phyloP scores from a whole-genome alignment of 1,139 yeast species.

The Candida glucosophila region DNA sequence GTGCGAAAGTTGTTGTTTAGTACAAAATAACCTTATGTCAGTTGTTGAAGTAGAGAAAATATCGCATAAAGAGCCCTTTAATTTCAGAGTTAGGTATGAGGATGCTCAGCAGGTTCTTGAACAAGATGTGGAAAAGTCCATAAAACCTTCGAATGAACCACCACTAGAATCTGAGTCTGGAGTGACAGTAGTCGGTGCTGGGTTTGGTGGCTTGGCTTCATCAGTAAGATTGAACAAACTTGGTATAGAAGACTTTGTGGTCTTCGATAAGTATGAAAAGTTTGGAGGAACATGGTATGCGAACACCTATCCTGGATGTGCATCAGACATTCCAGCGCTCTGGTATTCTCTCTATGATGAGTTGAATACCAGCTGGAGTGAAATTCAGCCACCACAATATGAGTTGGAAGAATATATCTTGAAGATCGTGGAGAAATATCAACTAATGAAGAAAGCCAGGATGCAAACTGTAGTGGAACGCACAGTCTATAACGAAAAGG shows the following conservation, averaged over 20 bases:
- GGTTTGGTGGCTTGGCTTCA: slow-evolving; percentile 37
- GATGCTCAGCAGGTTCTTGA: slow-evolving; percentile 23
- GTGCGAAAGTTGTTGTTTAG: no score
- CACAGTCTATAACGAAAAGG: slow-evolving; percentile 21
- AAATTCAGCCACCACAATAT: slow-evolving; percentile 38
- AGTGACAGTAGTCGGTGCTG: slow-evolving; percentile 39
- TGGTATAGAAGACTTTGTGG: slow-evolving; percentile 24
- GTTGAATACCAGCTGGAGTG: slow-evolving; percentile 36
- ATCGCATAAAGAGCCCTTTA: slow-evolving; percentile 25
- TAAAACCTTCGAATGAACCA: slow-evolving; percentile 13
- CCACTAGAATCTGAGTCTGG: slow-evolving; percentile 16
- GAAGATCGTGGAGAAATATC: slow-evolving; percentile 27
- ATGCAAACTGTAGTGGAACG: slow-evolving; percentile 22
- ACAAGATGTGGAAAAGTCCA: slow-evolving; percentile 10
- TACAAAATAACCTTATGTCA: no score
- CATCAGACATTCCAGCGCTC: slow-evolving; percentile 42
- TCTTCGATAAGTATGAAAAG: slow-evolving; percentile 36
- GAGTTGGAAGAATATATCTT: slow-evolving; percentile 41
- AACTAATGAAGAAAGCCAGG: slow-evolving; percentile 19
- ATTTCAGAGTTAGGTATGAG: slow-evolving; percentile 20
- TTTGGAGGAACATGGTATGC: slow-evolving; percentile 53
- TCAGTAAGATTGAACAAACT: slow-evolving; percentile 22
- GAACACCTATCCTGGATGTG: slow-evolving; percentile 48
- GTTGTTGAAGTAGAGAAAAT: slow-evolving; percentile 12
- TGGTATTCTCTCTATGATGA: slow-evolving; percentile 38